Base-by-base conservation (phyloP, 176 grass and related monocot species). In the Lolium multiflorum region DNA sequence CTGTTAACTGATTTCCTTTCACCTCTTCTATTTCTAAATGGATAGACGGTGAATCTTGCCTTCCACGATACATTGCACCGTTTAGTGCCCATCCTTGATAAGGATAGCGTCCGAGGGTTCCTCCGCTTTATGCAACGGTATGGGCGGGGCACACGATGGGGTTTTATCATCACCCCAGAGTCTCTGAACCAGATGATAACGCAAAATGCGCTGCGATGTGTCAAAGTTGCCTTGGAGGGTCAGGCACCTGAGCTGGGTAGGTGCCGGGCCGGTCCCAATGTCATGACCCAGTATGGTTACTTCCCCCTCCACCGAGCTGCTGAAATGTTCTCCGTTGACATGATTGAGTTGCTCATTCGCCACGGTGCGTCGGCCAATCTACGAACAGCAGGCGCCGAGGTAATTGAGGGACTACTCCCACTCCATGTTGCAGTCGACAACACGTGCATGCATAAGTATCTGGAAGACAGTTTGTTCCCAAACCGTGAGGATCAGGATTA, bases 271-370 rank as follows among this genome's bases (percentile, higher is more conserved):
- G 41, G 41, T 16, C 83, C 83, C 35, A 85, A 85, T 47, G 68
- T 6, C 61, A 85, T 78, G 83, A 85, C 49, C 20, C 7, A 14
- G 2, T 78, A 43, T 65, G 83, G 83, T 16, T 85, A 65, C 64
- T 85, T 9, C 8, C 60, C 74, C 14, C 73, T 85, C 35, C 83
- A 85, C 9, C 7, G 66, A 85, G 83, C 83, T 66, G 83, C 83
- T 26, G 74, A 85, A 17, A 43, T 39, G 20, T 85, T 85, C 9
- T 85, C 61, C 11, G 26, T 85, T 14, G 28, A 68, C 25, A 85
- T 85, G 83, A 66, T 85, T 9, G 55, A 85, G 58, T 78, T 85
- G 74, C 83, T 85, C 2, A 0, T 85, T 2, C 22, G 8, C 3
- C 41, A 78, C 4, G 74, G 74, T 4, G 83, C 74, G 9, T 56